Percentiles rank a stretch among this genome's conserved stretches.
Conservation (phyloP, 352 stramenopile genomes). For the Globisporangium paddicum region DNA sequence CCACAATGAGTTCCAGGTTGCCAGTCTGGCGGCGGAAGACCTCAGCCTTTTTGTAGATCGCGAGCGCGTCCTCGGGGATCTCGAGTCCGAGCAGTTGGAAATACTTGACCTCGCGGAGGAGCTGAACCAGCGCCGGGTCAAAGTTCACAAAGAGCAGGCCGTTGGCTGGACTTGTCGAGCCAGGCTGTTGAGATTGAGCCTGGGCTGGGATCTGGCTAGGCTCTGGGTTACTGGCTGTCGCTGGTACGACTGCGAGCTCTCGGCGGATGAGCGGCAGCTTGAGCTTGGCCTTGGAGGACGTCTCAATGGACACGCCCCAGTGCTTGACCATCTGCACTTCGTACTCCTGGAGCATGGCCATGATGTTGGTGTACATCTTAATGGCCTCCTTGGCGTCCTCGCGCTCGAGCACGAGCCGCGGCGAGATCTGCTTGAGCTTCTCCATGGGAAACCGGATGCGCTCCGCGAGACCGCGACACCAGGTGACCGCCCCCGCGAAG, state of each 20-base stretch:
- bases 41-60: constrained; percentile 91
- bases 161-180: constrained; percentile 3
- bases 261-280: constrained; percentile 83
- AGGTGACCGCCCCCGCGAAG: constrained; percentile 88
- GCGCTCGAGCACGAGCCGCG: constrained; percentile 76
- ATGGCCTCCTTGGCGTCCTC: constrained; percentile 89
- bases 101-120: constrained; percentile 94
- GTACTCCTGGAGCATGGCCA: constrained; percentile 79
- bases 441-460: constrained; percentile 88
- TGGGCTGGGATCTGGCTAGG: background rate
- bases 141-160: constrained; percentile 87
- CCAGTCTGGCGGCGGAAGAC: constrained; percentile 89
- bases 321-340: constrained; percentile 81
- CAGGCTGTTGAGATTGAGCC: background rate
- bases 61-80: constrained; percentile 86
- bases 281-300: constrained; percentile 78
- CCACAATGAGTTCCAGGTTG: constrained; percentile 91
- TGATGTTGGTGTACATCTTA: constrained; percentile 88
- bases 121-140: constrained; percentile 83
- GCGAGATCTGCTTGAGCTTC: constrained; percentile 78
- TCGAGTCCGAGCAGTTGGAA: constrained; percentile 88
- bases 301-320: constrained; percentile 77
- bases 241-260: constrained; percentile 17
- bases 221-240: background rate
- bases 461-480: constrained; percentile 83